phyloP scores from a whole-genome alignment of 179 eudicot genomes.

The Amaranthus tricolor region DNA sequence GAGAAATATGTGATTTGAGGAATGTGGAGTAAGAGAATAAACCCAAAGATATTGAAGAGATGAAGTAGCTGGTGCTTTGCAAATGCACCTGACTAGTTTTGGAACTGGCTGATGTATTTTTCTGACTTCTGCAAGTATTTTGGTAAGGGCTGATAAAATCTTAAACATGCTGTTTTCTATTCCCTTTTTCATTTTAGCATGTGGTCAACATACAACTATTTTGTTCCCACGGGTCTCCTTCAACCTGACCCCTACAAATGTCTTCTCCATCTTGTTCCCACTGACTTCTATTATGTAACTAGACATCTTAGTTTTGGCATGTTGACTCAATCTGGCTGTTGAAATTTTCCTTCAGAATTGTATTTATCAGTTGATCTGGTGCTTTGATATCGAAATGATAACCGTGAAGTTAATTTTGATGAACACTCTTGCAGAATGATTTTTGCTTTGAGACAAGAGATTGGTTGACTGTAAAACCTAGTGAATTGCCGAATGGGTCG shows the following conservation, averaged over 20 bases:
- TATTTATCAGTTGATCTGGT: neutral
- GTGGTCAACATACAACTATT: neutral
- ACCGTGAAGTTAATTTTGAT: neutral
- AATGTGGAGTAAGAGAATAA: neutral
- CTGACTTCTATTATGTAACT: too few species aligned
- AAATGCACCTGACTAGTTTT: neutral
- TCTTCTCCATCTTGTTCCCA: neutral
- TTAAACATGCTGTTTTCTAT: neutral
- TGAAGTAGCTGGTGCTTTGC: neutral
- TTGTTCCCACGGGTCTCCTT: neutral
- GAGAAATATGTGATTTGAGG: neutral
- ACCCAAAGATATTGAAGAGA: neutral
- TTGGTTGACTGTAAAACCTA: conserved; percentile 56
- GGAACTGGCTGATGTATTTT: neutral
- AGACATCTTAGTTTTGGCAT: neutral
- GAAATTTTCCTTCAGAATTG: neutral
- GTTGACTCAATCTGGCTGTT: neutral
- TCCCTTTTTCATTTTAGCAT: neutral
- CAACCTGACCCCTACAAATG: neutral
- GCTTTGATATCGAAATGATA: neutral
- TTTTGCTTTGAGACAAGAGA: conserved; percentile 77
- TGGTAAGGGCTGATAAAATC: neutral
- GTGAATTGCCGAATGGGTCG: conserved; percentile 69
- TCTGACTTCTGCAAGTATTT: neutral
- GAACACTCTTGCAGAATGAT: conserved; percentile 61